Conservation (phyloP, 805 yeast genomes). For the Yarrowia keelungensis region DNA sequence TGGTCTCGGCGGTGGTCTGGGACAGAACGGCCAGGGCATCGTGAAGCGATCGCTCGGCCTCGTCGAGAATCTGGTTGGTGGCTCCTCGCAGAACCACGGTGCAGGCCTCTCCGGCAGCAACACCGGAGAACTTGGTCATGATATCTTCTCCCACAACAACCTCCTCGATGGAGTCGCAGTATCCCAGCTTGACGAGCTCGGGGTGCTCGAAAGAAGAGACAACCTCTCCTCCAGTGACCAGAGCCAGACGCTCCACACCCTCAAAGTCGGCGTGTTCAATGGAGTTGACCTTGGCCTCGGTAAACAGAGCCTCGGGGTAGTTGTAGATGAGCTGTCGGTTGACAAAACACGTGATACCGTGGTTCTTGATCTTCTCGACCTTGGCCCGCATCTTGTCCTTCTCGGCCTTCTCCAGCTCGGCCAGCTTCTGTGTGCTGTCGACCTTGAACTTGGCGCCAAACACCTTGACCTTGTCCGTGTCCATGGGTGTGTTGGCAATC, state of each 20-base stretch:
- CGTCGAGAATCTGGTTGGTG: slow-evolving; percentile 94
- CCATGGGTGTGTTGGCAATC: slow-evolving; percentile 91
- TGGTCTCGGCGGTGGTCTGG: slow-evolving; percentile 90
- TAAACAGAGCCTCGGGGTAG: slow-evolving; percentile 94
- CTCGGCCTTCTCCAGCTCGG: slow-evolving; percentile 93
- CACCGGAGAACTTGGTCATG: slow-evolving; percentile 93
- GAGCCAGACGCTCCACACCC: slow-evolving; percentile 94
- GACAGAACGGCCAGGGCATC: slow-evolving; percentile 95
- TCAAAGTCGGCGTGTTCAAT: slow-evolving; percentile 99
- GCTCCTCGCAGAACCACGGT: slow-evolving; percentile 96
- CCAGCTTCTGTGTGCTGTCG: slow-evolving; percentile 91
- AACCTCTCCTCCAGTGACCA: slow-evolving; percentile 98
- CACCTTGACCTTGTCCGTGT: slow-evolving; percentile 95
- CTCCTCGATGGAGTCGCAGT: slow-evolving; percentile 90
- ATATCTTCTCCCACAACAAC: slow-evolving; percentile 90
- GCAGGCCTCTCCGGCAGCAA: slow-evolving; percentile 94
- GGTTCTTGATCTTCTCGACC: slow-evolving; percentile 86
- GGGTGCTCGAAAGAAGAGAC: slow-evolving; percentile 96
- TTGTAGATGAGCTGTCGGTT: slow-evolving; percentile 97
- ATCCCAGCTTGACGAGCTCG: slow-evolving; percentile 81
- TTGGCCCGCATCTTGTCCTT: slow-evolving; percentile 89
- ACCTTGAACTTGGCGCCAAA: slow-evolving; percentile 98
- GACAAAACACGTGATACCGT: slow-evolving; percentile 86
- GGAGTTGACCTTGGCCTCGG: slow-evolving; percentile 85
- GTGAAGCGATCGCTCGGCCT: slow-evolving; percentile 95